Base-by-base conservation (phyloP, 1,139 yeast genomes). In the Yamadazyma oceani region DNA sequence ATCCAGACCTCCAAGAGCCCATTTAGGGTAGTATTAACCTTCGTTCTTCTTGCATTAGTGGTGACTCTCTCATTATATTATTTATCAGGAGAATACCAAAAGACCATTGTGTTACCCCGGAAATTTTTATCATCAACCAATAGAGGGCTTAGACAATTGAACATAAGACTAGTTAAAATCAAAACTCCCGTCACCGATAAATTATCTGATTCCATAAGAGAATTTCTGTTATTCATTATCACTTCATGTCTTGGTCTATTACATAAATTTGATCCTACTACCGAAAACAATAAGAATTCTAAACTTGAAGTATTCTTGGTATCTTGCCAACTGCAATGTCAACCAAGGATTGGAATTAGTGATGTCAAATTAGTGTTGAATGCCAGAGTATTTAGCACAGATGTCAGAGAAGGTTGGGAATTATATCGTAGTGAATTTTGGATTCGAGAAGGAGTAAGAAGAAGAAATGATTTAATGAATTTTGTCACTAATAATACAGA, bases 361-460 rank as follows among this genome's bases (percentile, higher is more conserved):
- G 76, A 71, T 44, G 80, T 85, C 12, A 89, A 89, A 57, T 60
- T 92, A 11, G 85, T 87, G 2, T 66, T 92, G 40, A 84, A 85
- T 43, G 85, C 97, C 1, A 69, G 96, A 38, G 82, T 82, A 1
- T 92, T 90, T 59, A 79, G 80, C 43, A 80, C 92, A 0, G 94
- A 86, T 40, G 79, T 86, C 3, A 73, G 96, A 48, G 97, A 90
- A 57, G 94, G 90, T 10, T 92, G 98, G 98, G 98, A 92, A 53
- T 62, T 88, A 33, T 92, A 90, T 54, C 66, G 98, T 41, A 87
- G 87, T 51, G 97, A 90, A 57, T 92, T 89, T 55, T 92, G 97
- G 97, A 79, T 81, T 23, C 74, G 85, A 50, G 97, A 89, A 57
- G 85, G 89, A 1, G 79, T 82, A 5, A 73, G 95, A 49, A 66